Conservation (phyloP, 192 early-diverging fungal species). For the Podila clonocystis region DNA sequence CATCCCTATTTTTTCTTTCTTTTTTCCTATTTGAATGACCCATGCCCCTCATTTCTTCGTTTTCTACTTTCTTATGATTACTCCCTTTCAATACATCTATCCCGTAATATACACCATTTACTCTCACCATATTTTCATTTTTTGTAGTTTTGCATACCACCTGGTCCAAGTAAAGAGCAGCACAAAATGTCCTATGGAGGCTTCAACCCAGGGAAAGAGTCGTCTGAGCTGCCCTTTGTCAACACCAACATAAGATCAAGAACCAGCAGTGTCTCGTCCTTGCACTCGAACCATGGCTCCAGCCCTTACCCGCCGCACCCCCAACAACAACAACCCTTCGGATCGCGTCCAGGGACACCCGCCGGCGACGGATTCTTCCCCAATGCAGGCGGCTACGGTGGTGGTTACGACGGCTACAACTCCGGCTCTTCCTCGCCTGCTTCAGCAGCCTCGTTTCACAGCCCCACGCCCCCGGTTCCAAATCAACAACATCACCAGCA, state of each 20-base stretch:
- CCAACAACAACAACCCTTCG: slow-evolving; percentile 15
- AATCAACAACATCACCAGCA: slow-evolving; percentile 24
- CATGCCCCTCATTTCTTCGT: not conserved
- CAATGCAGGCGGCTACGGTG: slow-evolving; percentile 8
- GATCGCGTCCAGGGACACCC: slow-evolving; percentile 31
- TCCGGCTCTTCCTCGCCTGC: slow-evolving; percentile 24
- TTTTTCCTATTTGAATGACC: not conserved
- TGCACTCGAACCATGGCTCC: slow-evolving; percentile 31
- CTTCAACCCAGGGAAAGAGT: slow-evolving; percentile 24
- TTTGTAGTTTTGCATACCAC: not conserved
- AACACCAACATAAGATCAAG: slow-evolving; percentile 23
- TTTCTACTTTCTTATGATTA: not conserved
- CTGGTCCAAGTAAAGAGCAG: not conserved
- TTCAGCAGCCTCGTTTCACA: slow-evolving; percentile 7
- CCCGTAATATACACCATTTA: not conserved
- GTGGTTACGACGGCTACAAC: slow-evolving; percentile 25
- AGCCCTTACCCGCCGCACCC: not conserved
- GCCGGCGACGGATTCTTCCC: slow-evolving; percentile 18
- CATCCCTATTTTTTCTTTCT: slow-evolving; percentile 7
- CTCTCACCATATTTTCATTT: not conserved
- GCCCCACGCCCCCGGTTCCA: slow-evolving; percentile 17
- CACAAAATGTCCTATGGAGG: slow-evolving; percentile 41
- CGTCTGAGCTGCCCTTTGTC: slow-evolving; percentile 43
- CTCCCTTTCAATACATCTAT: not conserved
- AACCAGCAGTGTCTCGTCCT: slow-evolving; percentile 34